Conservation (phyloP, 805 yeast genomes). For the Lipomyces sp. region DNA sequence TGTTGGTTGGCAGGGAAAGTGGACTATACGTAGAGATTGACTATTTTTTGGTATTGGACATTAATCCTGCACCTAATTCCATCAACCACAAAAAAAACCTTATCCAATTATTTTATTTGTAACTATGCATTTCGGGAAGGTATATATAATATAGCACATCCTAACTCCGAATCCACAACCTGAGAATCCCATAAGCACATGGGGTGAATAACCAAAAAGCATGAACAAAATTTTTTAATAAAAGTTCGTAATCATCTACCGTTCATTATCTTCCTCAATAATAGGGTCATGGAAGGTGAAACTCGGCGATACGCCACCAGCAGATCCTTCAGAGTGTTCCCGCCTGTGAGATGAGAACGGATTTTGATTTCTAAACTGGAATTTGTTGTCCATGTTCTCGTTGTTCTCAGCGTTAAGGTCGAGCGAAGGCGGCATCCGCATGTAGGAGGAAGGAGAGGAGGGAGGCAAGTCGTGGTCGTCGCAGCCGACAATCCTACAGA, state of each 20-base stretch:
- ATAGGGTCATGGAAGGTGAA: constrained; percentile 8
- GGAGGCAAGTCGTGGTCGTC: constrained; percentile 18
- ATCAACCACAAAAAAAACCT: background rate
- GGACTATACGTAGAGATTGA: background rate
- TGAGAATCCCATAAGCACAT: background rate
- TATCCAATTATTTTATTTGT: background rate
- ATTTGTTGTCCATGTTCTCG: background rate
- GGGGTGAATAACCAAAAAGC: background rate
- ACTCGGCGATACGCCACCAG: constrained; percentile 1
- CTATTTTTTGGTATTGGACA: background rate
- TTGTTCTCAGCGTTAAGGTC: background rate
- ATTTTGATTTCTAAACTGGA: constrained; percentile 7
- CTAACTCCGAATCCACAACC: background rate
- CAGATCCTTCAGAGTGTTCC: constrained; percentile 2
- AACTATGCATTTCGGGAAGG: background rate
- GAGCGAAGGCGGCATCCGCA: constrained; percentile 5
- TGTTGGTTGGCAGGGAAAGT: background rate
- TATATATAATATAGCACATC: background rate
- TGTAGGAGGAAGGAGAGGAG: too few species aligned
- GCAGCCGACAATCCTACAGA: constrained; percentile 31
- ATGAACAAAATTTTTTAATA: background rate
- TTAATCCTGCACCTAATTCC: background rate
- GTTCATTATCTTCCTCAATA: constrained; percentile 14
- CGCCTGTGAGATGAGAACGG: constrained; percentile 2
- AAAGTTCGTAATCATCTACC: background rate